Conservation (phyloP, 352 stramenopile genomes). For the Globisporangium nodosum region DNA sequence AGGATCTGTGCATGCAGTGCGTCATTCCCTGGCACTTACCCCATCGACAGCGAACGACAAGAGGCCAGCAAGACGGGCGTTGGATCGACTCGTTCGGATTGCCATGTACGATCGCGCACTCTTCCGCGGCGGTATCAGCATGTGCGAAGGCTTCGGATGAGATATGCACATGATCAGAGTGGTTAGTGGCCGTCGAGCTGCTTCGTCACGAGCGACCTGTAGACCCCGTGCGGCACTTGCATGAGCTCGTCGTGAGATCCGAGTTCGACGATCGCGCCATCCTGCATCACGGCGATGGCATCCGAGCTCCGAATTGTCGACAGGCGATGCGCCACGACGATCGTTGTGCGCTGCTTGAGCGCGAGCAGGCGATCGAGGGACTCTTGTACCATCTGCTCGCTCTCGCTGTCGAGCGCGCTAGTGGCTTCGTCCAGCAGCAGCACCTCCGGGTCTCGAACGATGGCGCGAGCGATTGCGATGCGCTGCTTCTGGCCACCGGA, state of each 20-base stretch:
- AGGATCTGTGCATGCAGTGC: too few relatives aligned
- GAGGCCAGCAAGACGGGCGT: too few relatives aligned
- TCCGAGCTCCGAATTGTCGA: slow-evolving; percentile 83
- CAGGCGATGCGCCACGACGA: slow-evolving; percentile 85
- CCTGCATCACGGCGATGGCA: slow-evolving; percentile 77
- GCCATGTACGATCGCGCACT: too few relatives aligned
- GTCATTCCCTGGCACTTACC: too few relatives aligned
- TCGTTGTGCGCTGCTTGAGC: slow-evolving; percentile 52
- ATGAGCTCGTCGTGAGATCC: slow-evolving; percentile 74
- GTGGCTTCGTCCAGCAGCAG: too few relatives aligned
- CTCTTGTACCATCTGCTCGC: slow-evolving; percentile 9
- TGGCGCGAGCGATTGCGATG: too few relatives aligned
- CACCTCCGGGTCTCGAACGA: too few relatives aligned
- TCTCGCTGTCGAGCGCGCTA: not conserved
- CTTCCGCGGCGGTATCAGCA: not conserved
- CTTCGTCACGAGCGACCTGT: slow-evolving; percentile 14
- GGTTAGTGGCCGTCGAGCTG: not conserved
- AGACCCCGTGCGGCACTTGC: slow-evolving; percentile 17
- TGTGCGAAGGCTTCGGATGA: not conserved
- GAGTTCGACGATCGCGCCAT: slow-evolving; percentile 74
- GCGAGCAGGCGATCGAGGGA: slow-evolving; percentile 22
- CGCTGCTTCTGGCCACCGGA: too few relatives aligned
- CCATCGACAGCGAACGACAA: too few relatives aligned
- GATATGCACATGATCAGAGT: not conserved
- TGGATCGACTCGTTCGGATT: too few relatives aligned